Conservation (phyloP, 2,329 filamentous ascomycete genomes). For the Albifimbria verrucaria region DNA sequence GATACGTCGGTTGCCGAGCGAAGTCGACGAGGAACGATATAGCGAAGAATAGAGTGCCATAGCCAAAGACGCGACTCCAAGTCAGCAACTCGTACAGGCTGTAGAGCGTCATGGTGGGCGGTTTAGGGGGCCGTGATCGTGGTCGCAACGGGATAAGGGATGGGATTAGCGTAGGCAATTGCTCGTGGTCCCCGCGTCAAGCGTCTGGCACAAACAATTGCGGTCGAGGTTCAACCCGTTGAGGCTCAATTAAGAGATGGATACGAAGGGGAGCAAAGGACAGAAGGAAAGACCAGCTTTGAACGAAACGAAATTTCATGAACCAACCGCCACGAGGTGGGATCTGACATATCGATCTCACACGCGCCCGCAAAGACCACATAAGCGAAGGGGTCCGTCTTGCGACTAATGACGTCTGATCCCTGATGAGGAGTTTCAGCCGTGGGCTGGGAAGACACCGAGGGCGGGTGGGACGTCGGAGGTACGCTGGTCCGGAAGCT, state of each 20-base stretch:
- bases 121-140: background rate
- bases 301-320: background rate
- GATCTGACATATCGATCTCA: background rate
- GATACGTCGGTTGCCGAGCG: slow-evolving; percentile 34
- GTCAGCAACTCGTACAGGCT: slow-evolving; percentile 25
- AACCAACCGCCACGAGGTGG: background rate
- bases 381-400: background rate
- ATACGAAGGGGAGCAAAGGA: background rate
- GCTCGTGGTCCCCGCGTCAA: too few relatives aligned
- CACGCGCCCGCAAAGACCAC: too few relatives aligned
- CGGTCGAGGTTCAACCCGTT: too few relatives aligned
- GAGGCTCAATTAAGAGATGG: background rate
- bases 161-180: too few relatives aligned
- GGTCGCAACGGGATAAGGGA: too few relatives aligned
- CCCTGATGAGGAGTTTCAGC: background rate
- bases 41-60: slow-evolving; percentile 28
- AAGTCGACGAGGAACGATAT: slow-evolving; percentile 37
- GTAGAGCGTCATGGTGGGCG: background rate
- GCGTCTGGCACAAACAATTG: too few relatives aligned
- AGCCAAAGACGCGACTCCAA: slow-evolving; percentile 21
- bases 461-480: background rate
- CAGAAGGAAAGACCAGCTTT: background rate
- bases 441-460: background rate
- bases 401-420: background rate
- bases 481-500: background rate